Evolutionary conservation across 768 basidiomycete genomes (phyloP).

Genomic region (Boletales sp.): DNA sequence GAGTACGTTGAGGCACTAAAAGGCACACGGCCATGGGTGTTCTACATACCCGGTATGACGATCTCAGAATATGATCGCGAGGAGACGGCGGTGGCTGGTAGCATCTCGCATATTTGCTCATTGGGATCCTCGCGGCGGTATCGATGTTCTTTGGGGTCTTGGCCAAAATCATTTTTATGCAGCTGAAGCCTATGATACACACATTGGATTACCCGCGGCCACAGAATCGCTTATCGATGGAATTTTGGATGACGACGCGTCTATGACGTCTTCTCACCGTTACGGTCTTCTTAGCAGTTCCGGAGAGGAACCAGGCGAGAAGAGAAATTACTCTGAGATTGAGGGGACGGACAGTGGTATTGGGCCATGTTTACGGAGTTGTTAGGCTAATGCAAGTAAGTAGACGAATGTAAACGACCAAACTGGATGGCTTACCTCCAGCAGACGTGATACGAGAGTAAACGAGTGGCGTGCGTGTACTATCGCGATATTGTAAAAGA

Average conservation of each 20-base stretch:
- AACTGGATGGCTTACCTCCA: not conserved
- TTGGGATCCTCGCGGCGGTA: not conserved
- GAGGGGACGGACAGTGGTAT: not conserved
- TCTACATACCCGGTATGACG: constrained; percentile 5
- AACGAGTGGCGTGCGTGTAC: too few species aligned
- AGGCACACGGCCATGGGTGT: not conserved
- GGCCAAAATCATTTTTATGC: constrained; percentile 4
- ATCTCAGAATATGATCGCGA: not conserved
- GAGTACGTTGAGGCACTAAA: constrained; percentile 4
- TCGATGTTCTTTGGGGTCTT: constrained; percentile 12
- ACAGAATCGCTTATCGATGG: too few species aligned
- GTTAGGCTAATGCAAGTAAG: too few species aligned
- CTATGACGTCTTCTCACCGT: not conserved
- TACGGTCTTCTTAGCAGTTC: not conserved
- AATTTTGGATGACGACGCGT: not conserved
- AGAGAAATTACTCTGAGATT: not conserved
- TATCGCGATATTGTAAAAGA: too few species aligned
- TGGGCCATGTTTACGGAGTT: too few species aligned
- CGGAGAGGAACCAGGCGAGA: not conserved
- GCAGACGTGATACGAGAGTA: too few species aligned
- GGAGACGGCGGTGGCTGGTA: constrained; percentile 9
- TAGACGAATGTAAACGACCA: too few species aligned
- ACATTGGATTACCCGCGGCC: too few species aligned
- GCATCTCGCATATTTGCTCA: constrained; percentile 4
- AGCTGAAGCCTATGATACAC: not conserved